These are phyloP conservation scores for Boletus mariae DNA, from an alignment of 1,284 basidiomycete genomes.

Conservation along the genomic window DNA sequence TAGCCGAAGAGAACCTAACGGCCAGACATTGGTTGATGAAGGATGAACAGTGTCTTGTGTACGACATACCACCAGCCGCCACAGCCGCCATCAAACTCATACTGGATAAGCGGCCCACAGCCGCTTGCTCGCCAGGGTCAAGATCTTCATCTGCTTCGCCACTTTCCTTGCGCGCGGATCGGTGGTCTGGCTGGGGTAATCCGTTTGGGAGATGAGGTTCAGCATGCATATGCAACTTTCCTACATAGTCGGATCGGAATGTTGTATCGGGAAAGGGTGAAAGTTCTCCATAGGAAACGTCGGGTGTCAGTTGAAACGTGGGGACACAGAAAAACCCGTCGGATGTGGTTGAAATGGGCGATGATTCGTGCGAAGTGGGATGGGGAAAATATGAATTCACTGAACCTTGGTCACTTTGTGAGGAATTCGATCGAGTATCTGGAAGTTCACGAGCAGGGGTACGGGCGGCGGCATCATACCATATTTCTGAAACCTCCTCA, in stretches of 20 bases:
- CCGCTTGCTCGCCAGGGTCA: conserved; percentile 62
- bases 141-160: conserved; percentile 28
- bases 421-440: conserved; percentile 15
- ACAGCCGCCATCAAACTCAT: conserved; percentile 92
- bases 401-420: conserved; percentile 9
- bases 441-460: conserved; percentile 32
- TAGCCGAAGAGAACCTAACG: conserved; percentile 56
- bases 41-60: not conserved
- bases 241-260: conserved; percentile 19
- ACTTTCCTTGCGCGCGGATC: conserved; percentile 15
- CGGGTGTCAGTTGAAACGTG: conserved; percentile 19
- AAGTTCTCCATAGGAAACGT: conserved; percentile 16
- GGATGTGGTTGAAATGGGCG: conserved; percentile 10
- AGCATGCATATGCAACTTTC: conserved; percentile 7
- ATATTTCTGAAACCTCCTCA: conserved; percentile 26
- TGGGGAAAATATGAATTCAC: conserved; percentile 36
- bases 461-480: conserved; percentile 32
- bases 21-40: conserved; percentile 10
- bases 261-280: conserved; percentile 9
- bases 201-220: conserved; percentile 14
- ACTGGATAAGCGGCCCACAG: conserved; percentile 84
- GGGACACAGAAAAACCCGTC: conserved; percentile 17
- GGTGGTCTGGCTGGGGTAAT: conserved; percentile 15
- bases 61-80: conserved; percentile 61
- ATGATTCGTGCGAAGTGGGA: conserved; percentile 20